phyloP scores from a whole-genome alignment of 2,329 filamentous ascomycete genomes.

The Calonectria pseudoreteaudii region DNA sequence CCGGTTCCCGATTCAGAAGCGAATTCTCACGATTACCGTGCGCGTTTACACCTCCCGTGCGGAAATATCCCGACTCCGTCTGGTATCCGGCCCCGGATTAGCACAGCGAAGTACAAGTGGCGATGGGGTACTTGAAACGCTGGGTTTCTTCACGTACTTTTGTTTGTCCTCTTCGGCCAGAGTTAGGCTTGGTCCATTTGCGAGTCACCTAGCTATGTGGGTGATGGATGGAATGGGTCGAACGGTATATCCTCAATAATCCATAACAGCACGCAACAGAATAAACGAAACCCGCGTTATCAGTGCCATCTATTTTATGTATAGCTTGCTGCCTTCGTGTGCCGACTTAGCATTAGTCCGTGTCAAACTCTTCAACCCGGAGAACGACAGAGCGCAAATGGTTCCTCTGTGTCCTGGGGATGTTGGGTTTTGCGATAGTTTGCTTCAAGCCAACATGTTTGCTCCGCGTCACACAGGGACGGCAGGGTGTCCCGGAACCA shows the following conservation, averaged over 20 bases:
- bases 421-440: background rate
- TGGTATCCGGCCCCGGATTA: background rate
- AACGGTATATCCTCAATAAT: background rate
- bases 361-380: background rate
- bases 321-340: background rate
- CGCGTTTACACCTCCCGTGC: background rate
- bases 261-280: background rate
- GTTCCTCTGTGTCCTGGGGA: background rate
- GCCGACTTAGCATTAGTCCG: background rate
- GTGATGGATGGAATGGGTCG: background rate
- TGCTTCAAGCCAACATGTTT: background rate
- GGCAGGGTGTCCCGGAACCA: background rate
- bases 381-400: background rate
- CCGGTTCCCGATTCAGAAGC: background rate
- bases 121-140: background rate
- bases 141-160: background rate
- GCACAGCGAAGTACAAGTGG: background rate
- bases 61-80: background rate
- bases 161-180: background rate
- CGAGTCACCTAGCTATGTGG: background rate
- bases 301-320: background rate
- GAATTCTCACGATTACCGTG: background rate
- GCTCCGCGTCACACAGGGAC: background rate
- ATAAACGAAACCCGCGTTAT: background rate
- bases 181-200: background rate